Evolutionary conservation across 2,329 filamentous ascomycete species (phyloP).

Genomic region (Westerdykella sp.): DNA sequence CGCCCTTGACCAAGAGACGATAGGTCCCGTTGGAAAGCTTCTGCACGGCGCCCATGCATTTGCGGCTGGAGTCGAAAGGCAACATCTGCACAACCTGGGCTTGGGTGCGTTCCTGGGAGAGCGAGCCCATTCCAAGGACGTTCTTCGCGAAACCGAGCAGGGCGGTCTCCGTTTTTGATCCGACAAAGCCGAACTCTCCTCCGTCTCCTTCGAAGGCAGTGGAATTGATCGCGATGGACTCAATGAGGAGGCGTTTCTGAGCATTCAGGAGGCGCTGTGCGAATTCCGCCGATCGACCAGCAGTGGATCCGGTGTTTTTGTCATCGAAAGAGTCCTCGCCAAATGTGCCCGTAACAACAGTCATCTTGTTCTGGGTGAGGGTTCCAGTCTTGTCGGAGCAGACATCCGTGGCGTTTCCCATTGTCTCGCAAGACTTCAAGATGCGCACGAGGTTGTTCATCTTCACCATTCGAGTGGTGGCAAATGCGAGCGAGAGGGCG

Average conservation of each 20-base stretch:
- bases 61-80: slow-evolving; percentile 50
- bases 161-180: slow-evolving; percentile 53
- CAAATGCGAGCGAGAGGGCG: slow-evolving; percentile 26
- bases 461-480: slow-evolving; percentile 29
- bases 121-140: slow-evolving; percentile 45
- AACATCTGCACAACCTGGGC: slow-evolving; percentile 45
- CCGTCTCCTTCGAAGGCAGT: slow-evolving; percentile 46
- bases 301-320: slow-evolving; percentile 47
- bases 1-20: slow-evolving; percentile 51
- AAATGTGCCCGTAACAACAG: slow-evolving; percentile 34
- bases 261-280: slow-evolving; percentile 39
- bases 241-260: slow-evolving; percentile 14
- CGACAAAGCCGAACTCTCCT: slow-evolving; percentile 48
- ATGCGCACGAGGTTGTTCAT: slow-evolving; percentile 33
- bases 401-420: slow-evolving; percentile 33
- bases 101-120: slow-evolving; percentile 44
- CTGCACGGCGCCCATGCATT: slow-evolving; percentile 52
- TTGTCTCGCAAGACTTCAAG: slow-evolving; percentile 31
- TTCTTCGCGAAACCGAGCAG: slow-evolving; percentile 47
- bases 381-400: slow-evolving; percentile 37
- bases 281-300: slow-evolving; percentile 38
- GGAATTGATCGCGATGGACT: slow-evolving; percentile 37
- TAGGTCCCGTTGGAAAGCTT: slow-evolving; percentile 43
- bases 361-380: slow-evolving; percentile 39
- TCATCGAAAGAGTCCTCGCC: slow-evolving; percentile 41